Base-by-base conservation (phyloP, 225 moss, liverwort and hornwort genomes). In the Polytrichum formosum region DNA sequence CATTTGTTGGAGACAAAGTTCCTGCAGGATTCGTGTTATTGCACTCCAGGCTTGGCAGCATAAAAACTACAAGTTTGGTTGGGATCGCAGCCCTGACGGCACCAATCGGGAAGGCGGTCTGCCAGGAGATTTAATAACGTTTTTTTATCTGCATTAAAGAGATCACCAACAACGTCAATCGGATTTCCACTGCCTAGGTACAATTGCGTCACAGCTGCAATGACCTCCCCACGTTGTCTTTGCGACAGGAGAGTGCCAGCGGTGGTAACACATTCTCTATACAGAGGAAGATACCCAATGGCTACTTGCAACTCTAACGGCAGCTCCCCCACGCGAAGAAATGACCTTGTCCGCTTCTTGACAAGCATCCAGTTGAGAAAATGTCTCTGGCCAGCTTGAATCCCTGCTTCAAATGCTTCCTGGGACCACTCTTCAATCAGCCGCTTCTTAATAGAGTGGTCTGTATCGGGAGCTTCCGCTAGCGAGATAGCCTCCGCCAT, bases 311-410 rank as follows among this genome's bases (percentile, higher is more conserved):
- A 61, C 79, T 85, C 85, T 71, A 82, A 37, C 27, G 85, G 85
- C 67, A 85, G 72, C 67, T 82, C 85, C 22, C 77, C 66, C 31
- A 85, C 28, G 67, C 82, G 82, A 72, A 85, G 67, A 29, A 66
- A 66, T 56, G 82, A 74, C 46, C 53, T 64, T 17, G 78, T 6
- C 26, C 74, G 77, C 67, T 79, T 79, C 79, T 58, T 82, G 20
- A 85, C 79, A 77, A 82, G 79, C 79, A 85, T 79, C 77, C 79
- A 85, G 63, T 79, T 82, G 10, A 77, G 63, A 64, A 85, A 82
- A 77, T 85, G 85, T 66, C 74, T 69, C 74, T 74, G 74, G 74
- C 85, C 85, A 75, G 77, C 56, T 74, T 72, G 63, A 53, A 82
- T 56, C 59, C 82, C 85, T 68, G 69, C 76, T 69, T 77, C 75